Evolutionary conservation across 768 basidiomycete genomes (phyloP), one percentile per base, ranked within the genome.

Genomic region (Mycena vitilis): DNA sequence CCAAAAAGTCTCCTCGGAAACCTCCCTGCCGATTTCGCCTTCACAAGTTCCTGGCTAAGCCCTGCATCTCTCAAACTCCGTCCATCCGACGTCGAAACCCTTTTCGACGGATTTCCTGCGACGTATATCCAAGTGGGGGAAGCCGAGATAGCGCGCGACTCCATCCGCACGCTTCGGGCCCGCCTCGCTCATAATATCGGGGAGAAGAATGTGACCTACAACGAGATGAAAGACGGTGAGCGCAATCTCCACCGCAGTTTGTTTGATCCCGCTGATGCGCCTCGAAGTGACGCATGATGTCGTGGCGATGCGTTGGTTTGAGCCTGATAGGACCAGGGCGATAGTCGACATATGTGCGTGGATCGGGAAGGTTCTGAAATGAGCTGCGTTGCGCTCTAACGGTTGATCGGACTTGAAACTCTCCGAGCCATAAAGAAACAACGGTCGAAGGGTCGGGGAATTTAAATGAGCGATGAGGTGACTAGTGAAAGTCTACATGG

Each of bases 41-140:
- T 60, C n/a, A 64, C 68, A 57, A 79, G 74, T 65, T 72, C 70
- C 10, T 83, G 79, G 61, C 67, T 83, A 44, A 82, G 81, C 0
- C 81, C 82, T 4, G 78, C 74, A n/a, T 81, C 80, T 38, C 63
- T 75, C 18, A 56, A 38, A 5, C 22, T 72, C 7, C 20, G 68
- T 34, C 60, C 63, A 6, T 38, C 34, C 2, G 48, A 60, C 25
- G 48, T 65, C 6, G 78, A 71, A 18, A 64, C 68, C 30, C 81
- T 83, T 70, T 72, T 61, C 47, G 18, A 18, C 3, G 65, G 58
- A 25, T 64, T 79, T 66, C 82, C 84, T 5, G 71, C 73, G 30
- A 82, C 81, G 5, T 80, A 79, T 65, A 73, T 84, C 25, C 64
- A 74, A 0, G 75, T 75, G 4, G 82, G 85, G 20, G 77, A 73